Evolutionary conservation across 176 grass and related monocot genomes (phyloP), one percentile per base, ranked within the genome.

Genomic region (Areca catechu): DNA sequence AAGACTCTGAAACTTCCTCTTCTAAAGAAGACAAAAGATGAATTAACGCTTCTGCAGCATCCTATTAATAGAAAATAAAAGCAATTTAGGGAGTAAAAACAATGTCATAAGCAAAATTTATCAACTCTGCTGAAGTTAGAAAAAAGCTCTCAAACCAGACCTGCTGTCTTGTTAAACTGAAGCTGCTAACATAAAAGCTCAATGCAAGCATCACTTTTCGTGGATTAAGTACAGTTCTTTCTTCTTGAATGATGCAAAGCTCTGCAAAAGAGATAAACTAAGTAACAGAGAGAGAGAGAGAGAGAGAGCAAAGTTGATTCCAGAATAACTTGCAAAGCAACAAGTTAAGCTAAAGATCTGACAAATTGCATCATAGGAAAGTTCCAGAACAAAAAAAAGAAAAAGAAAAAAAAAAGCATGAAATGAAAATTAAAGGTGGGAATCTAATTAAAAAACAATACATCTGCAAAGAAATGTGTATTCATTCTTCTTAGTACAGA

Each of bases 101-200:
- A 12, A 43, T 12, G 9, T 12, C 34, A 43, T 12, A 2, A 12
- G 10, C 10, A 43, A 43, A 14, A 43, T 43, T 43, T 43, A 43
- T 43, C 34, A 14, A 43, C 34, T n/a, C n/a, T 14, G 9, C 9
- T 43, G 9, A 12, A 14, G 34, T 5, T 0, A 29, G 10, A 50
- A 43, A 23, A 17, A 16, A 4, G 2, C 22, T 53, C 20, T 9
- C 22, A 34, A 20, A 14, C 14, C 47, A 65, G 65, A 76, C 92
- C 92, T 97, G 92, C 71, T 97, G 80, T 85, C 77, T 85, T 15
- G 83, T 91, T 68, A 97, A 74, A 75, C 80, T 88, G 58, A 97
- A 97, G 58, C 76, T 80, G 57, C 75, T 82, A 51, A 81, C 76
- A 65, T 97, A 91, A 15, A 77, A 91, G 24, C 72, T 82, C 72